These are phyloP conservation scores for Colletotrichum trifolii DNA, from an alignment of 2,329 filamentous ascomycete species.

Conservation along the genomic window DNA sequence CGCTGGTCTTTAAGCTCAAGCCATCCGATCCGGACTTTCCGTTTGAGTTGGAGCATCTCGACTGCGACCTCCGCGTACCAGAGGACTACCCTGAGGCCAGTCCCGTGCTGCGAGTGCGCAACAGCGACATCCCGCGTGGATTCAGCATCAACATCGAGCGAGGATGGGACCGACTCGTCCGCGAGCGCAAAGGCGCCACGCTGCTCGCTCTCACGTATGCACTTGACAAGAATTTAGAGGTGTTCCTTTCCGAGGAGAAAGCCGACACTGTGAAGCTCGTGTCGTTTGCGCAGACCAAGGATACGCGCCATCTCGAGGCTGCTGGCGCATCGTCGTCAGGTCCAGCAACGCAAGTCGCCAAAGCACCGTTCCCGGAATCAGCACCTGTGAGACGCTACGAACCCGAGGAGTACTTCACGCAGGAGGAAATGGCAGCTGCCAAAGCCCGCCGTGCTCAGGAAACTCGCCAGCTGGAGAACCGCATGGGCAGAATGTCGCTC, in stretches of 20 bases:
- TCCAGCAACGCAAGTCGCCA: not conserved
- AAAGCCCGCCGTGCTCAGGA: constrained; percentile 73
- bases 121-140: constrained; percentile 75
- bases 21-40: constrained; percentile 89
- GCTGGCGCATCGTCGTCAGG: constrained; percentile 1
- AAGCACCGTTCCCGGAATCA: constrained; percentile 3
- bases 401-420: constrained; percentile 62
- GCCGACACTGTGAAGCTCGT: constrained; percentile 78
- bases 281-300: constrained; percentile 65
- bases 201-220: constrained; percentile 75
- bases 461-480: constrained; percentile 78
- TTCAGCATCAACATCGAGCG: constrained; percentile 82
- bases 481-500: constrained; percentile 73
- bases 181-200: constrained; percentile 65
- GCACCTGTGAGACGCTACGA: constrained; percentile 47
- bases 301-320: constrained; percentile 56
- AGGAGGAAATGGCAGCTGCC: constrained; percentile 71
- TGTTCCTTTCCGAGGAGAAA: constrained; percentile 75
- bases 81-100: constrained; percentile 67
- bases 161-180: constrained; percentile 75
- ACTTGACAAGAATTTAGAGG: constrained; percentile 78
- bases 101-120: constrained; percentile 72
- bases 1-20: constrained; percentile 71
- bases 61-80: constrained; percentile 76
- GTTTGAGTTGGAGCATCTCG: constrained; percentile 76